Percentiles rank a stretch among this genome's conserved stretches.
phyloP scores from a whole-genome alignment of 352 stramenopile genomes.

The Pythium diclinum region DNA sequence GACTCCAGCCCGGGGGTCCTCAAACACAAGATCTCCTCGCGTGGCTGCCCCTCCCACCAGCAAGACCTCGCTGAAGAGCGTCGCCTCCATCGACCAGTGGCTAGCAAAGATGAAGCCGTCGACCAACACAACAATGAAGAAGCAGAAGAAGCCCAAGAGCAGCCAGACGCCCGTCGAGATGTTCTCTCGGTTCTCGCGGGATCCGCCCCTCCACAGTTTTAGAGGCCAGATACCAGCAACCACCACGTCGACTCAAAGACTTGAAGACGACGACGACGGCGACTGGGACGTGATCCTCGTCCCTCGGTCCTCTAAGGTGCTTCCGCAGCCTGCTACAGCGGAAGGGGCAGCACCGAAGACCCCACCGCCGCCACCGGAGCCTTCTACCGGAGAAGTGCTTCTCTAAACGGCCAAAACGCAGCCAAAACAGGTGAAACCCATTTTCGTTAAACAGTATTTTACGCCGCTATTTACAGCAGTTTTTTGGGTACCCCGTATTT shows the following conservation, averaged over 20 bases:
- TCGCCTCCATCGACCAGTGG: not conserved
- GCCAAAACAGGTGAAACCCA: not conserved
- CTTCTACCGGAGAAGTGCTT: not conserved
- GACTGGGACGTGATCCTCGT: conserved; percentile 21
- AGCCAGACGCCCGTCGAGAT: not conserved
- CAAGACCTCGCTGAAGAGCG: not conserved
- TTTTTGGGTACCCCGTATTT: not conserved
- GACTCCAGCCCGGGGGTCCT: too few relatives aligned
- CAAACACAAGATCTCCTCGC: not conserved
- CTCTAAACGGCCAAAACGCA: not conserved
- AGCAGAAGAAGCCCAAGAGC: conserved; percentile 1
- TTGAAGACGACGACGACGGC: not conserved
- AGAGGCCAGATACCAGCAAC: not conserved
- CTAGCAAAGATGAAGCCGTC: not conserved
- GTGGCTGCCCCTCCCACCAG: not conserved
- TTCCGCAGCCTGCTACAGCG: not conserved
- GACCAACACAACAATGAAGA: not conserved
- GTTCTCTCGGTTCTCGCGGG: not conserved
- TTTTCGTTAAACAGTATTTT: conserved; percentile 5
- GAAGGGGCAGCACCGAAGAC: not conserved
- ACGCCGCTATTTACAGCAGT: not conserved
- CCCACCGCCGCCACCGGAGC: not conserved
- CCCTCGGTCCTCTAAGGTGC: not conserved
- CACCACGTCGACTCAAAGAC: too few relatives aligned
- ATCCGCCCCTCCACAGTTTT: not conserved